Evolutionary conservation across 2,329 filamentous ascomycete genomes (phyloP), one percentile per base, ranked within the genome.

Genomic region (Fusarium udum): DNA sequence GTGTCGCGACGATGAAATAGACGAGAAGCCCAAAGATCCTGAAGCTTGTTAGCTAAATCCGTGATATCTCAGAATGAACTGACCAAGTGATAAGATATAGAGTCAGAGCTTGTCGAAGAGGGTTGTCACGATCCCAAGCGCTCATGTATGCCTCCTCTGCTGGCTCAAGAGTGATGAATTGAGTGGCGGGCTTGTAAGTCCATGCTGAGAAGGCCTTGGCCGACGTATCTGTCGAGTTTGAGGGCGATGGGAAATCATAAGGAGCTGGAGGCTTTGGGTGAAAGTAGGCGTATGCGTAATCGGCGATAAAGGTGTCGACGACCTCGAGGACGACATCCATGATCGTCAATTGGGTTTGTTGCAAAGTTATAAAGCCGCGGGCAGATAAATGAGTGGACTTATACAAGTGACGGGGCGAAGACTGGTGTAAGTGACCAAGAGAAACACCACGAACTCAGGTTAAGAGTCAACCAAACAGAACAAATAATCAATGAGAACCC

Each of bases 291-390:
- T 97, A 98, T 66, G 93, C 77, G 75, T 92, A 89, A 84, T 98
- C 95, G 82, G 92, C 92, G 72, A 95, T 78, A 79, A 92, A 94
- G 77, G 92, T 93, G 84, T 98, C 95, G 83, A 90, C 88, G 68
- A 95, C 78, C 84, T 98, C 95, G 75, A 98, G 92, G 51, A 96
- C 90, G 84, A 98, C 90, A 87, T 98, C 95, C 95, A 98, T 98
- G 82, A 81, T 86, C 85, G 73, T 62, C 45, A 46, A 67, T 32
- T 60, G 15, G 40, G 26, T 20, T 40, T 24, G 12, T 51, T 34
- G 24, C 28, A 37, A 46, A 24, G 9, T 16, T 46, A n/a, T n/a
- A 31, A 31, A 40, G 31, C 31, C 32, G 24, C 20, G 36, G 45
- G n/a, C 36, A 24, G 56, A 51, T n/a, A 42, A 53, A n/a, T 20